Evolutionary conservation across 2,329 filamentous ascomycete species (phyloP), one percentile per base, ranked within the genome.

Genomic region (Ophiostoma angusticollis): DNA sequence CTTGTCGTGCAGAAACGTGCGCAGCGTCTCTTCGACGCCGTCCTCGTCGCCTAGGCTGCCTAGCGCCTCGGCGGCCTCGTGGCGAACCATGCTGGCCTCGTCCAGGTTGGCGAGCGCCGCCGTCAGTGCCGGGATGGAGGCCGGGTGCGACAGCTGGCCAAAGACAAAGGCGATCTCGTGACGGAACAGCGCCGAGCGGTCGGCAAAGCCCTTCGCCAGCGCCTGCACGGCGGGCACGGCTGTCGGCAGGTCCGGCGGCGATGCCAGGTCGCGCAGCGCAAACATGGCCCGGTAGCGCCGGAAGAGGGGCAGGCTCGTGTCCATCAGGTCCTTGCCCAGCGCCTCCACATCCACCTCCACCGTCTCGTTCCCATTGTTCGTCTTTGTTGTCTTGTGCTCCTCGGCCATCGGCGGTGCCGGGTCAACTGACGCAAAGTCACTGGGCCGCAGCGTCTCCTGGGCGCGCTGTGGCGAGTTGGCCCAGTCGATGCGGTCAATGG

Each of bases 141-240:
- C 89, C 1, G 91, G 91, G 55, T 98, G 91, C 40, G 83, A 86
- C 37, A 98, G 70, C 60, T 98, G 91, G 40, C 91, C 91, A 51
- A 98, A 98, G 12, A 98, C 91, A 57, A 98, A 98, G 12, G 91
- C 91, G 48, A 98, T 86, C 58, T 98, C 91, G 63, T 98, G 91
- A 49, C 91, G 80, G 71, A 98, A 96, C 7, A 98, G 75, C 5
- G 87, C 87, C 35, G 87, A 95, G 14, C 78, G 69, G 57, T 98
- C 91, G 23, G 69, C 68, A 51, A 98, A 78, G 13, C 91, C 91
- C 54, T 78, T 80, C 32, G 91, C 85, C 33, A 98, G 73, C 9
- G 87, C 84, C 31, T 80, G 72, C 38, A 98, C 74, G 14, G 91
- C 89, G n/a, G 84, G 80, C 13, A 85, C 74, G 6, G 89, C 87